These are phyloP conservation scores for Physocladia obscura DNA, from an alignment of 192 early-diverging fungal genomes.

Conservation along the genomic window DNA sequence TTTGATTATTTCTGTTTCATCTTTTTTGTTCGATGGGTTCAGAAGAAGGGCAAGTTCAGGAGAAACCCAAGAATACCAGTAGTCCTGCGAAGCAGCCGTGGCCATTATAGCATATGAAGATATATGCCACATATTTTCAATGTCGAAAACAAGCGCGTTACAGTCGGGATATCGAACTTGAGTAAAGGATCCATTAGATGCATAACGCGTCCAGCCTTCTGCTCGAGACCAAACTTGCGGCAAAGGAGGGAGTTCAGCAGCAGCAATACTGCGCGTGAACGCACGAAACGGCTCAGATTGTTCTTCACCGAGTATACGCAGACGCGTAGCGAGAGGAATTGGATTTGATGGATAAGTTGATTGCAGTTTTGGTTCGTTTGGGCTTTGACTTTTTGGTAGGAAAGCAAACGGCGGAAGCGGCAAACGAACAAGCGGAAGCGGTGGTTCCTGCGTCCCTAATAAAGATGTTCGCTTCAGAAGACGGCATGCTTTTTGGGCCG, in stretches of 20 bases:
- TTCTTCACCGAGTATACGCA: conserved; percentile 67
- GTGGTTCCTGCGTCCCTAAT: conserved; percentile 53
- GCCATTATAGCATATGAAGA: conserved; percentile 81
- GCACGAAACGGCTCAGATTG: conserved; percentile 59
- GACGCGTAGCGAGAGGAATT: conserved; percentile 72
- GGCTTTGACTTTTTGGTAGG: too few species aligned
- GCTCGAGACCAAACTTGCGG: conserved; percentile 20
- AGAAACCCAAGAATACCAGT: conserved; percentile 93
- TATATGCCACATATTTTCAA: conserved; percentile 70
- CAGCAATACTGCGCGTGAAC: conserved; percentile 52
- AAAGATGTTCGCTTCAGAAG: conserved; percentile 50
- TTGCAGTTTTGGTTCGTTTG: conserved; percentile 50
- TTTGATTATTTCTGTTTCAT: not conserved
- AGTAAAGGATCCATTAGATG: conserved; percentile 18
- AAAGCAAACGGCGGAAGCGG: conserved; percentile 49
- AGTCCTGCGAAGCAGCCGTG: conserved; percentile 63
- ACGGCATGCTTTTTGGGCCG: conserved; percentile 13
- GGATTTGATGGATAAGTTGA: not conserved
- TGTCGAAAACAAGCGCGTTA: conserved; percentile 79
- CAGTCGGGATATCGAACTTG: conserved; percentile 47
- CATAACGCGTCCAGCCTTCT: conserved; percentile 85
- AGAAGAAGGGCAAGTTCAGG: conserved; percentile 61
- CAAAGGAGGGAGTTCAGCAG: conserved; percentile 34
- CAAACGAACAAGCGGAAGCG: conserved; percentile 46
- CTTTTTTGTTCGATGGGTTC: not conserved